Percentiles rank a stretch among this genome's conserved stretches.
Evolutionary conservation across 2,329 filamentous ascomycete genomes (phyloP).

Genomic region (Fusarium coffeatum): DNA sequence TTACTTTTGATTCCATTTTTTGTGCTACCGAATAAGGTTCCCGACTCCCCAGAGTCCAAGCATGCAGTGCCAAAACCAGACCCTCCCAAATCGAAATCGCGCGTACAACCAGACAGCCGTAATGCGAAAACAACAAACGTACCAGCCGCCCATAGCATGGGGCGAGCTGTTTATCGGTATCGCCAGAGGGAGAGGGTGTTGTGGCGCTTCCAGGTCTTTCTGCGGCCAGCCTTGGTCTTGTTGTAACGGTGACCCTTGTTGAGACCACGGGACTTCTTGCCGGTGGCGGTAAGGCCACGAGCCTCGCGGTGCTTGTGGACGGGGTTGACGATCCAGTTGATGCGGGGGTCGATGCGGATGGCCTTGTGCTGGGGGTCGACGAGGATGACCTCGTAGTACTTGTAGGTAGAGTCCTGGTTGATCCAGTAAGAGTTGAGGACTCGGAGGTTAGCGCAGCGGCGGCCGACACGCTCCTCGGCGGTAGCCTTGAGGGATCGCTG

Average conservation of each 20-base stretch:
- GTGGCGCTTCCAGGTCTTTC: conserved; percentile 99
- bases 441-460: conserved; percentile 97
- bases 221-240: conserved; percentile 96
- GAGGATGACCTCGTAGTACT: conserved; percentile 99
- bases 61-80: conserved; percentile 49
- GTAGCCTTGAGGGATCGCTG: conserved; percentile 98
- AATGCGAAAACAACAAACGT: conserved; percentile 21
- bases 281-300: conserved; percentile 96
- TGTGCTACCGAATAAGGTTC: conserved; percentile 49
- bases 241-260: conserved; percentile 99
- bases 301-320: conserved; percentile 99
- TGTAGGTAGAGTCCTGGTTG: conserved; percentile 99
- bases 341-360: conserved; percentile 97
- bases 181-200: conserved; percentile 99
- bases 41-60: conserved; percentile 50
- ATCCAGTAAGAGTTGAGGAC: conserved; percentile 99
- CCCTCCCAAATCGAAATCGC: conserved; percentile 43
- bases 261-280: conserved; percentile 99
- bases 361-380: conserved; percentile 99
- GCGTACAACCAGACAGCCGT: conserved; percentile 31
- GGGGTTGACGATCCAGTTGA: conserved; percentile 99
- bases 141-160: conserved; percentile 10
- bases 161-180: conserved; percentile 77
- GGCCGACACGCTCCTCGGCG: conserved; percentile 99
- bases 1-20: conserved; percentile 50